Evolutionary conservation across 2,329 filamentous ascomycete genomes (phyloP).

Genomic region (Chaetomiaceae sp.): DNA sequence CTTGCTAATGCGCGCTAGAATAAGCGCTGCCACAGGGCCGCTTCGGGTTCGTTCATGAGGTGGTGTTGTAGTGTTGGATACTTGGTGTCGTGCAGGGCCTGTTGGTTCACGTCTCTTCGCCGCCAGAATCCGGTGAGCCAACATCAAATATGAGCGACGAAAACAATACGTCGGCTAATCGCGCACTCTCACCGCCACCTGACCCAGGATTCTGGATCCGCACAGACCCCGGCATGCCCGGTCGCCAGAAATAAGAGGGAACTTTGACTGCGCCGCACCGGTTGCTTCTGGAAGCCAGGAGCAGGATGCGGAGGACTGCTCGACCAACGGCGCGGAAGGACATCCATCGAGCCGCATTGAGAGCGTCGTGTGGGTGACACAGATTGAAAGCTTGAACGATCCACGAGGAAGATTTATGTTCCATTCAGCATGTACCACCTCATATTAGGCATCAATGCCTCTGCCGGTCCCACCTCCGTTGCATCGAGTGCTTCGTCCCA

Average conservation of each 20-base stretch:
- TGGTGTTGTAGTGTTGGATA: neutral
- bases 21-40: neutral
- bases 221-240: neutral
- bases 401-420: no score
- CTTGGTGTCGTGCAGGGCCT: neutral
- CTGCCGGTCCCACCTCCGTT: no score
- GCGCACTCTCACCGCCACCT: constrained; percentile 2
- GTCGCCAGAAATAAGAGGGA: neutral
- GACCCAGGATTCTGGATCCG: neutral
- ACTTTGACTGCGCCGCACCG: neutral
- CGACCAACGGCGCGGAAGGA: no score
- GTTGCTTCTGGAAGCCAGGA: no score
- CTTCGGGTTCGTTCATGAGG: neutral
- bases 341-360: no score
- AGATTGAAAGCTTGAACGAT: no score
- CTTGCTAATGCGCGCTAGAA: neutral
- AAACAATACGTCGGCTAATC: neutral
- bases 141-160: neutral
- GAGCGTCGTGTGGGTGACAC: no score
- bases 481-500: neutral
- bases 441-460: neutral
- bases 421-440: no score
- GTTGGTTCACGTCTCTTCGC: constrained; percentile 1
- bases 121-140: neutral
- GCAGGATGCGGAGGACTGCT: no score